These are phyloP conservation scores for Fulvia fulva DNA, from an alignment of 2,329 filamentous ascomycete genomes.

Conservation along the genomic window DNA sequence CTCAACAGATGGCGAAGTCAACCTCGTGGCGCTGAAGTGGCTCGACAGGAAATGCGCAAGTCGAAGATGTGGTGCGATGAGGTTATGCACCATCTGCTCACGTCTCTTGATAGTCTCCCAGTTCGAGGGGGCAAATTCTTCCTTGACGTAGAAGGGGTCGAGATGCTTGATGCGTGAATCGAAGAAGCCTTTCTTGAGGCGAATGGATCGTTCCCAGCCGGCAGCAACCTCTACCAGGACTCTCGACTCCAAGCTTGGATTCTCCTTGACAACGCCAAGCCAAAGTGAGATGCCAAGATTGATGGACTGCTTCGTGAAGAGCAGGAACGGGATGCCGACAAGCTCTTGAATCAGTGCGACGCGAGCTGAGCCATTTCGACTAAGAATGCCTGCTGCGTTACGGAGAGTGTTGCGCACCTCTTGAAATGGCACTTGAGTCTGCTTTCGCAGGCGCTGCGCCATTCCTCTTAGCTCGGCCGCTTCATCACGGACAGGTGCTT, in stretches of 20 bases:
- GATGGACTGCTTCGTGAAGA: slow-evolving; percentile 93
- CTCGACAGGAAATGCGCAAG: slow-evolving; percentile 86
- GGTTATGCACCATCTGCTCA: slow-evolving; percentile 74
- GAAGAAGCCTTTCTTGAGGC: slow-evolving; percentile 76
- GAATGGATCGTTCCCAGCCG: slow-evolving; percentile 83
- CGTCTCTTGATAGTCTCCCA: slow-evolving; percentile 68
- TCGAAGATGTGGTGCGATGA: slow-evolving; percentile 80
- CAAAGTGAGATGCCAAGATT: slow-evolving; percentile 93
- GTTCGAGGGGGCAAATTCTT: slow-evolving; percentile 91
- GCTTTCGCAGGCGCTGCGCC: slow-evolving; percentile 64
- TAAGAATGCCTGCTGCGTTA: slow-evolving; percentile 80
- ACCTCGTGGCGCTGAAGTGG: slow-evolving; percentile 88
- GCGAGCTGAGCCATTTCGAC: slow-evolving; percentile 69
- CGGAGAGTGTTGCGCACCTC: slow-evolving; percentile 79
- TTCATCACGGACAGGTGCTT: slow-evolving; percentile 40
- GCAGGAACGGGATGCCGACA: slow-evolving; percentile 84
- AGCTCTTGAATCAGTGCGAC: slow-evolving; percentile 79
- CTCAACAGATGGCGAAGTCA: slow-evolving; percentile 78
- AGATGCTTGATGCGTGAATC: slow-evolving; percentile 66
- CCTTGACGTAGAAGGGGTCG: slow-evolving; percentile 85
- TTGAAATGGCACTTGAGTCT: slow-evolving; percentile 65
- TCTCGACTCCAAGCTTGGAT: slow-evolving; percentile 79
- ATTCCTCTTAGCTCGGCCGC: slow-evolving; percentile 65
- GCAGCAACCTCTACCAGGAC: slow-evolving; percentile 83
- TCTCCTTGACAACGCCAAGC: slow-evolving; percentile 96